Conservation (phyloP, 2,329 filamentous ascomycete genomes). For the Aspergillus sojae region DNA sequence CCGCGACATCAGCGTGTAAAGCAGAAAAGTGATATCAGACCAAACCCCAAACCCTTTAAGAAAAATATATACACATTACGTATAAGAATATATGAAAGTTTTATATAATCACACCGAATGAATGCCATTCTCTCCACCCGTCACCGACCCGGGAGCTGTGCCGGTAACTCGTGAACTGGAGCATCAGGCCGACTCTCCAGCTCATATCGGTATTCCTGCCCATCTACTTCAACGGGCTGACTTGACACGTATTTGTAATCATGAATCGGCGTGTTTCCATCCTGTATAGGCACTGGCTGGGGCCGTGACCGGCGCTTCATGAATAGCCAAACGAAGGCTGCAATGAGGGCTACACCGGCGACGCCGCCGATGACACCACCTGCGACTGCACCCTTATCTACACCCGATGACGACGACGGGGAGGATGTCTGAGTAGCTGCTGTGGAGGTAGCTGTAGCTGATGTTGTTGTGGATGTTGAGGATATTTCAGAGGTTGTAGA, state of each 20-base stretch:
- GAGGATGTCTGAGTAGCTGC: neutral
- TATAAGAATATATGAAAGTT: neutral
- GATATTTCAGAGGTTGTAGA: neutral
- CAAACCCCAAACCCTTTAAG: neutral
- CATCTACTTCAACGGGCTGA: neutral
- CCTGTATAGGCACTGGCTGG: neutral
- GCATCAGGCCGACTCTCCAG: neutral
- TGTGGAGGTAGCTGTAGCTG: neutral
- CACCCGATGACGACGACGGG: neutral
- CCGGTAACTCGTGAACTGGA: neutral
- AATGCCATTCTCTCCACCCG: neutral
- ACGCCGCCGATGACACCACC: constrained; percentile 9
- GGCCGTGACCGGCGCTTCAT: neutral
- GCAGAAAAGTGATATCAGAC: neutral
- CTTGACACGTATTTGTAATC: neutral
- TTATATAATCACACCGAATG: neutral
- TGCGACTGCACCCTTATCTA: constrained; percentile 3
- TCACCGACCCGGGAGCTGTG: neutral
- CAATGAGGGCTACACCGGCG: constrained; percentile 2
- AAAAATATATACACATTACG: neutral
- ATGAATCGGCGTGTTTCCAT: neutral
- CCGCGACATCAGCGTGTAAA: neutral
- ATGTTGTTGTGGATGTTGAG: neutral
- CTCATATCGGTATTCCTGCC: neutral
- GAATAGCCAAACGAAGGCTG: constrained; percentile 2